Base-by-base conservation (phyloP, 257 asterid genomes). In the Catharanthus roseus region DNA sequence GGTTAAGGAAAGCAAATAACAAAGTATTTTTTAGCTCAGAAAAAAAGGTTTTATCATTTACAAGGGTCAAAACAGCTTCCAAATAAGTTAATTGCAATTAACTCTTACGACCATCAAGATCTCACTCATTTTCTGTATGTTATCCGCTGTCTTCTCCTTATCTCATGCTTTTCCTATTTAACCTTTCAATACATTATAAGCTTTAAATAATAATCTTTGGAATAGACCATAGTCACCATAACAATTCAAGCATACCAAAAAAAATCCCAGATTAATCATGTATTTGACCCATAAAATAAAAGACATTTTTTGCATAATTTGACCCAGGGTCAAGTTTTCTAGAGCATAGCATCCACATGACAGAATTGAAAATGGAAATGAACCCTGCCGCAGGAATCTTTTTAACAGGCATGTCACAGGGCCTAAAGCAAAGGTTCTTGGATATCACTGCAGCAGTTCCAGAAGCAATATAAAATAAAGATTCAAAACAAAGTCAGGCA, bases 301-400 rank as follows among this genome's bases (percentile, higher is more conserved):
- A 57, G 39, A 29, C n/a, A 28, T 31, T 5, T 31, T 12, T 28
- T 0, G 12, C 11, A 13, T n/a, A 1, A 3, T 11, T 57, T 29
- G 42, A 38, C 42, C 42, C 3, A 24, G 29, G 3, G 33, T 60
- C 65, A 58, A 58, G 39, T 29, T 58, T 15, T 58, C 41, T 58
- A 28, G 3, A 18, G 39, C 62, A 55, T 12, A 56, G 26, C 63
- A 23, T 29, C 42, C 6, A n/a, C 41, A 58, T 29, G 41, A 13
- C n/a, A n/a, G n/a, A n/a, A n/a, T 58, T 4, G 24, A 41, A 58
- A 72, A 62, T 47, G 31, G 33, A 53, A 26, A 47, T 31, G 75
- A 31, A 1, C 15, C 63, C 26, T 1, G 23, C 26, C 13, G 42
- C 64, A 23, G 21, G 70, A 3, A 6, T 23, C 24, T 11, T 5